These are phyloP conservation scores for Dendrobium huoshanense DNA, from an alignment of 106 monocot species.

Conservation along the genomic window DNA sequence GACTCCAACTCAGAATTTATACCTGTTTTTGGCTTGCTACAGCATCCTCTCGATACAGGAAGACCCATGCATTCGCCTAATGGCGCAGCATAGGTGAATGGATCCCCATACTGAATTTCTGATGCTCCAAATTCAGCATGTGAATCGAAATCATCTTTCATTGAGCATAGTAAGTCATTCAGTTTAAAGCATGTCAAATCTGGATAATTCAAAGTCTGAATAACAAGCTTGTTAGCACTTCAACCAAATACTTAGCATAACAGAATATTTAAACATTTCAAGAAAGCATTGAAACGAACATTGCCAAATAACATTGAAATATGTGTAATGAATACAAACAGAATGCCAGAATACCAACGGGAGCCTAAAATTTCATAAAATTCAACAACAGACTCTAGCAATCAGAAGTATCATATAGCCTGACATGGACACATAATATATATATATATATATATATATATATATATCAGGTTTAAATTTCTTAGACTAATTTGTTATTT, in stretches of 20 bases:
- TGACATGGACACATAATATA: too few species aligned
- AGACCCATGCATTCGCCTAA: slow-evolving; percentile 16
- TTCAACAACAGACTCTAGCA: not conserved
- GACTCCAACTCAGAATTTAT: slow-evolving; percentile 52
- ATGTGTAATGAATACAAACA: not conserved
- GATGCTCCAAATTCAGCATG: slow-evolving; percentile 14
- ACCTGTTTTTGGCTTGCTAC: slow-evolving; percentile 47
- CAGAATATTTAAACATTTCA: not conserved
- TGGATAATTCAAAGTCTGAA: slow-evolving; percentile 19
- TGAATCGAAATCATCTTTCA: slow-evolving; percentile 13
- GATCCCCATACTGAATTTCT: slow-evolving; percentile 9
- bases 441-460: too few species aligned
- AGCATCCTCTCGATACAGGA: slow-evolving; percentile 29
- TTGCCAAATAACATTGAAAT: not conserved
- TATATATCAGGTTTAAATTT: too few species aligned
- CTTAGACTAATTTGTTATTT: too few species aligned
- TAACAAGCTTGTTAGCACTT: slow-evolving; percentile 9
- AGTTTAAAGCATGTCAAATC: slow-evolving; percentile 12
- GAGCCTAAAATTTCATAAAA: not conserved
- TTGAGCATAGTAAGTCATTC: slow-evolving; percentile 9
- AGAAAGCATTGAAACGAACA: not conserved
- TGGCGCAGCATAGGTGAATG: slow-evolving; percentile 17
- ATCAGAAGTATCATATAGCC: too few species aligned
- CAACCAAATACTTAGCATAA: not conserved
- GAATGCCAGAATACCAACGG: not conserved